Conservation (phyloP, 169 alveolate genomes). For the Cryptosporidium sp. region DNA sequence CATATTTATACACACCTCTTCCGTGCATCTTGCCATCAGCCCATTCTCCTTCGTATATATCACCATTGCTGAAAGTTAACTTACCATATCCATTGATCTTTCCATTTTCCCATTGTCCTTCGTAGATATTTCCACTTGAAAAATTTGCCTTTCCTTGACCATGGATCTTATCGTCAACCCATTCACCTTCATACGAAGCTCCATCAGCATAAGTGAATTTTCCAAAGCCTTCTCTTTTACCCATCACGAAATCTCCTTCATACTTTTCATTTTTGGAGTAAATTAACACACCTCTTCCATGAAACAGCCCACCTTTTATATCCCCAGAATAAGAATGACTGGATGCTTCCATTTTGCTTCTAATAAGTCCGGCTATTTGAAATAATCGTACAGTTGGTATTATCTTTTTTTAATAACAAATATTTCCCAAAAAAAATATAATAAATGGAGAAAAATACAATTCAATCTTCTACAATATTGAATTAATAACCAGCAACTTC, state of each 20-base stretch:
- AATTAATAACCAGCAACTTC: not conserved
- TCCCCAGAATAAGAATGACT: slow-evolving; percentile 91
- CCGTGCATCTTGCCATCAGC: slow-evolving; percentile 95
- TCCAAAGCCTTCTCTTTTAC: slow-evolving; percentile 94
- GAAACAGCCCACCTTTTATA: slow-evolving; percentile 92
- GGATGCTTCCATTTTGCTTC: slow-evolving; percentile 54
- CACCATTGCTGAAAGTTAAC: slow-evolving; percentile 92
- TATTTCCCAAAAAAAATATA: not conserved
- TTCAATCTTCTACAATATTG: not conserved
- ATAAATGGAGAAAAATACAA: not conserved
- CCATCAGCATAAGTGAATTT: slow-evolving; percentile 93
- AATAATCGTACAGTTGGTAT: not conserved
- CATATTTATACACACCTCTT: slow-evolving; percentile 91
- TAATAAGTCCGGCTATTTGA: not conserved
- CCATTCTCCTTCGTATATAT: slow-evolving; percentile 96
- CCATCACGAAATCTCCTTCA: slow-evolving; percentile 95
- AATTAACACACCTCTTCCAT: slow-evolving; percentile 89
- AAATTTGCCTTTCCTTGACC: slow-evolving; percentile 93
- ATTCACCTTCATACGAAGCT: slow-evolving; percentile 94
- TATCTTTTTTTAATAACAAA: not conserved
- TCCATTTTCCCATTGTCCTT: slow-evolving; percentile 94
- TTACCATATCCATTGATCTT: slow-evolving; percentile 92
- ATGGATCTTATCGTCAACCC: slow-evolving; percentile 93
- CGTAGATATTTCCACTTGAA: slow-evolving; percentile 89
- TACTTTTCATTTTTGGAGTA: slow-evolving; percentile 91